Base-by-base conservation (phyloP, 2,329 filamentous ascomycete species). In the Stromatinia cepivora region DNA sequence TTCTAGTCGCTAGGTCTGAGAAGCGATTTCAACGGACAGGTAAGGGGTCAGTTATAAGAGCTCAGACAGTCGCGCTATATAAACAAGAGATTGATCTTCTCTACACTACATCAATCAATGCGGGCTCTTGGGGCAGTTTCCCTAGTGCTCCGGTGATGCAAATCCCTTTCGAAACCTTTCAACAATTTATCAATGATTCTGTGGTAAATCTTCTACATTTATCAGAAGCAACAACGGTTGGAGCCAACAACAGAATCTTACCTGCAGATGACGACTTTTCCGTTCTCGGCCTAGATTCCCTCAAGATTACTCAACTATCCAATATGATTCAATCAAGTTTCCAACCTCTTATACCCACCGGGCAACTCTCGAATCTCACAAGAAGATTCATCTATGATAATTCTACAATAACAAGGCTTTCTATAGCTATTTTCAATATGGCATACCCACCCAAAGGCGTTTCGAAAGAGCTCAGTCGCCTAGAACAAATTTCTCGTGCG, bases 31-130 rank as follows among this genome's bases (percentile, higher is more conserved):
- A 36, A 22, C 67, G 71, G 17, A 53, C 71, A 7, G 39, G 53
- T 9, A 72, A 72, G 65, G 71, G 72, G 15, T 71, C 71, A 73
- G 15, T 48, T 73, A 48, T 34, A 31, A 20, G 54, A 57, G 15
- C 54, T 57, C 54, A 6, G 6, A 57, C 54, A 34, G 7, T 57
- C 15, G 34, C 28, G 11, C 20, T 39, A n/a, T 57, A 57, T 34
- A 15, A 57, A 34, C 28, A 34, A 4, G 54, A 57, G 8, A 83
- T 70, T 72, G 82, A 0, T 82, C 20, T n/a, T 50, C 48, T 50
- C 20, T 50, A n/a, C 48, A 50, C 22, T 25, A 25, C 48, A 4
- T 13, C 48, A 17, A 42, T 42, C 39, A 13, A 42, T 42, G 39
- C 6, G 20, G 36, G 1, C n/a, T 57, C 22, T 39, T n/a, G 15